phyloP scores from a whole-genome alignment of 345 rosid species.

The Camelina sativa region DNA sequence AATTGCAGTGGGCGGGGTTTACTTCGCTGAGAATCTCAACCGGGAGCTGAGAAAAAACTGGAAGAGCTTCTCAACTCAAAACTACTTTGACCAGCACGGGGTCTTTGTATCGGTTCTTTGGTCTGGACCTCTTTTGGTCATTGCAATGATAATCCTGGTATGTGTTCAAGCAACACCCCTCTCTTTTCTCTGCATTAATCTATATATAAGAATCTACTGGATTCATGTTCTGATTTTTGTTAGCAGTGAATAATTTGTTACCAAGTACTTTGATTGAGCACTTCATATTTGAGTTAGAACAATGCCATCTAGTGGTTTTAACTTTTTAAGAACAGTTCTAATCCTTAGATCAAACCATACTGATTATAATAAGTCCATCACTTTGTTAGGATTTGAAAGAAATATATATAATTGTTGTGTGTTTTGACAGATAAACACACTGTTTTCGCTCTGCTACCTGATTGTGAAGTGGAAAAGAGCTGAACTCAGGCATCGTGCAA shows the following conservation, averaged over 20 bases:
- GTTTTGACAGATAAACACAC: conserved; percentile 74
- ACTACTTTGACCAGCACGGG: conserved; percentile 90
- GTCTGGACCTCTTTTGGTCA: conserved; percentile 93
- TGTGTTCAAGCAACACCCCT: conserved; percentile 28
- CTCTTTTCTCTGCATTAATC: neutral
- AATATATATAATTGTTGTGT: neutral
- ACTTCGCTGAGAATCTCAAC: conserved; percentile 85
- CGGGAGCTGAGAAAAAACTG: conserved; percentile 63
- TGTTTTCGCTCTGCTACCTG: conserved; percentile 73
- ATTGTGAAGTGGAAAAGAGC: conserved; percentile 95
- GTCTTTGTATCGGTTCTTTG: conserved; percentile 80
- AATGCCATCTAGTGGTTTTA: neutral
- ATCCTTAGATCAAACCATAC: neutral
- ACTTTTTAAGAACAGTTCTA: neutral
- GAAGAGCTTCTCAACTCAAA: conserved; percentile 85
- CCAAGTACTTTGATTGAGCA: neutral
- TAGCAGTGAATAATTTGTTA: neutral
- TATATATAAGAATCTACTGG: neutral
- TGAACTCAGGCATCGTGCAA: conserved; percentile 90
- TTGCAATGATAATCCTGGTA: conserved; percentile 85
- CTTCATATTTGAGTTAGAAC: neutral
- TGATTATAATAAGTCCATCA: neutral
- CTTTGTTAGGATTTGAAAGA: neutral
- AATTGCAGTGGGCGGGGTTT: conserved; percentile 82
- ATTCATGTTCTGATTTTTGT: neutral